Conservation (phyloP, 2,329 filamentous ascomycete species). For the Trichoderma asperellum region DNA sequence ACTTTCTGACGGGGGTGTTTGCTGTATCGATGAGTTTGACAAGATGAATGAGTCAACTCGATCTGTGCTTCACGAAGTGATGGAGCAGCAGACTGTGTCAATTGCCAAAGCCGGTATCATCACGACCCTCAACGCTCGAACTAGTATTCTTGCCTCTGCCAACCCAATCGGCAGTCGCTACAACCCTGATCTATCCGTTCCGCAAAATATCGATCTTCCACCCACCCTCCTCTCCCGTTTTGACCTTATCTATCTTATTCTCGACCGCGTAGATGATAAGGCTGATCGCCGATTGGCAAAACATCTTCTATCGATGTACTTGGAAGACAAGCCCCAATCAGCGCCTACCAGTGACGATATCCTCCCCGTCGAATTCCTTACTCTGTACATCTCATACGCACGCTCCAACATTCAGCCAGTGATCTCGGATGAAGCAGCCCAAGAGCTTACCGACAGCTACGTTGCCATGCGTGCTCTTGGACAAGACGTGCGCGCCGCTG, state of each 20-base stretch:
- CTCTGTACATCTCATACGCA: conserved; percentile 95
- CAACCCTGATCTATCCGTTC: conserved; percentile 92
- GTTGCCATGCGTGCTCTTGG: conserved; percentile 95
- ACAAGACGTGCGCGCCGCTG: conserved; percentile 80
- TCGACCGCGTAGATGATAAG: conserved; percentile 91
- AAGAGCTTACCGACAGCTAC: conserved; percentile 83
- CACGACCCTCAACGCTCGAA: conserved; percentile 93
- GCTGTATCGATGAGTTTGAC: conserved; percentile 84
- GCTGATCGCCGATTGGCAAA: conserved; percentile 86
- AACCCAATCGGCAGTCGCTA: conserved; percentile 98
- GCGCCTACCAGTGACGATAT: conserved; percentile 76
- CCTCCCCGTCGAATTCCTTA: conserved; percentile 91
- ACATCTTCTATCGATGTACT: conserved; percentile 93
- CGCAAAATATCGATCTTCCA: conserved; percentile 96
- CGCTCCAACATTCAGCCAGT: conserved; percentile 82
- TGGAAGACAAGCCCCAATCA: conserved; percentile 91
- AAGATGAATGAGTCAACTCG: conserved; percentile 82
- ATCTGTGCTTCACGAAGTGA: conserved; percentile 83
- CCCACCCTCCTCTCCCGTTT: conserved; percentile 95
- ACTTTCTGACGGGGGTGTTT: conserved; percentile 79
- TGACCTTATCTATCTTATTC: conserved; percentile 93
- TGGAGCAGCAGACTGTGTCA: conserved; percentile 86
- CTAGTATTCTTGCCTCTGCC: conserved; percentile 92
- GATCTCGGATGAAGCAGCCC: conserved; percentile 78
- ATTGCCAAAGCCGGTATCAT: conserved; percentile 93